Percentiles rank a stretch among this genome's conserved stretches.
phyloP scores from a whole-genome alignment of 2,329 filamentous ascomycete species.

The Pseudopyrenochaeta lycopersici region DNA sequence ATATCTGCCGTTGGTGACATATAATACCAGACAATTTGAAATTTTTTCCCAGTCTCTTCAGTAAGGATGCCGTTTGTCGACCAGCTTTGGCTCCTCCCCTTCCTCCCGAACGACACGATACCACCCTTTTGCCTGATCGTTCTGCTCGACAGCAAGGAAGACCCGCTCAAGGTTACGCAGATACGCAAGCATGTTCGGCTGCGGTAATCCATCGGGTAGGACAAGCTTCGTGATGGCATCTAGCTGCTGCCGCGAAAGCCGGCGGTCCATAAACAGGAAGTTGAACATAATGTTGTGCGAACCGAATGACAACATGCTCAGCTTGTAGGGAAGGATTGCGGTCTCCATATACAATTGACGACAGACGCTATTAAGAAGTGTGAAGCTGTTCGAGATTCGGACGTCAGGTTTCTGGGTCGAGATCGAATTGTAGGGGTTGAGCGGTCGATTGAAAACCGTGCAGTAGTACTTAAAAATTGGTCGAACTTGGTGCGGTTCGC shows the following conservation, averaged over 20 bases:
- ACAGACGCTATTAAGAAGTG: slow-evolving; percentile 34
- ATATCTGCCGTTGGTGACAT: too few species aligned
- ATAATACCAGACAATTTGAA: too few species aligned
- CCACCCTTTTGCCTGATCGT: slow-evolving; percentile 15
- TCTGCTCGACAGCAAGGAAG: slow-evolving; percentile 13
- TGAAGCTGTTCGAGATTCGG: slow-evolving; percentile 16
- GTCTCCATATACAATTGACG: slow-evolving; percentile 44
- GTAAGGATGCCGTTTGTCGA: background rate
- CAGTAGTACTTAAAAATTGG: slow-evolving; percentile 35
- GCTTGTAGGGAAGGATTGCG: slow-evolving; percentile 31
- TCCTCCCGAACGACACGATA: slow-evolving; percentile 26
- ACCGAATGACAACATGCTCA: slow-evolving; percentile 33
- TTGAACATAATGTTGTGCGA: slow-evolving; percentile 36
- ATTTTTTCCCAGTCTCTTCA: background rate
- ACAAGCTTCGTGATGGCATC: slow-evolving; percentile 28
- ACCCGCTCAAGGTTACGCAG: slow-evolving; percentile 33
- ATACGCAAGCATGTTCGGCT: slow-evolving; percentile 20
- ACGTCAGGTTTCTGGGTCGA: slow-evolving; percentile 5
- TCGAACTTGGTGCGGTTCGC: background rate
- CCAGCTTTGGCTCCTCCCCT: slow-evolving; percentile 21
- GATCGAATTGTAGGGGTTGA: slow-evolving; percentile 19
- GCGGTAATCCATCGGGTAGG: slow-evolving; percentile 24
- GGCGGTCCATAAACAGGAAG: slow-evolving; percentile 33
- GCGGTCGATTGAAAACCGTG: slow-evolving; percentile 17
- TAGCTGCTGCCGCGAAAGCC: slow-evolving; percentile 28